Base-by-base conservation (phyloP, 352 stramenopile species). In the Globisporangium heterothallicum region DNA sequence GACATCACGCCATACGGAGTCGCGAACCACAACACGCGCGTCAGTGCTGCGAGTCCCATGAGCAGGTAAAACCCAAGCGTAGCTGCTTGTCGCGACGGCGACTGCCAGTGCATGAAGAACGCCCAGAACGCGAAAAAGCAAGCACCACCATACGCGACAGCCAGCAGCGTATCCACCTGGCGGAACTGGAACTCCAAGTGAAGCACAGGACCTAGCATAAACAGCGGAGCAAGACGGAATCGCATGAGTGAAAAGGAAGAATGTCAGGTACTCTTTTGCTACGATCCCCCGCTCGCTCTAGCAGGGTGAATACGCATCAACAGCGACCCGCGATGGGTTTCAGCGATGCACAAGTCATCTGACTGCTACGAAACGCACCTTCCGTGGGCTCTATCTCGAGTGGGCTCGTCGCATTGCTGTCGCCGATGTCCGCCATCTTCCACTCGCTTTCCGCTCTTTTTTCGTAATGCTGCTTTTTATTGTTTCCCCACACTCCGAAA, bases 21-120 rank as follows among this genome's bases (percentile, higher is more conserved):
- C 18, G 82, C 74, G 32, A 88, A 90, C 82, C 82, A 92, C 35
- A 78, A 46, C 19, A 76, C 70, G 41, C 82, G 82, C 9, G 72
- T 84, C 38, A 90, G 62, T 25, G 78, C 68, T 0, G 78, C 73
- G 26, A 88, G 53, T 0, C 64, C 77, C 69, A 90, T 82, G 47
- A 92, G 74, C 53, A 89, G 32, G 48, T 90, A 92, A 61, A 92
- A 92, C 16, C 78, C 78, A n/a, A 89, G 72, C 24, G 82, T 92
- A 16, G 78, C 78, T 22, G 72, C 60, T 47, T 92, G 77, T 9
- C 72, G 63, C 26, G 64, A 63, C 8, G 74, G 65, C 26, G 64
- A 74, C 53, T 86, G 77, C 21, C 66, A 67, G 52, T 92, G 82
- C 65, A 84, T 86, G 12, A 64, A 66, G 38, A 92, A 83, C 7